Evolutionary conservation across 257 asterid genomes (phyloP), one percentile per base, ranked within the genome.

Genomic region (Forsythia viridissima): DNA sequence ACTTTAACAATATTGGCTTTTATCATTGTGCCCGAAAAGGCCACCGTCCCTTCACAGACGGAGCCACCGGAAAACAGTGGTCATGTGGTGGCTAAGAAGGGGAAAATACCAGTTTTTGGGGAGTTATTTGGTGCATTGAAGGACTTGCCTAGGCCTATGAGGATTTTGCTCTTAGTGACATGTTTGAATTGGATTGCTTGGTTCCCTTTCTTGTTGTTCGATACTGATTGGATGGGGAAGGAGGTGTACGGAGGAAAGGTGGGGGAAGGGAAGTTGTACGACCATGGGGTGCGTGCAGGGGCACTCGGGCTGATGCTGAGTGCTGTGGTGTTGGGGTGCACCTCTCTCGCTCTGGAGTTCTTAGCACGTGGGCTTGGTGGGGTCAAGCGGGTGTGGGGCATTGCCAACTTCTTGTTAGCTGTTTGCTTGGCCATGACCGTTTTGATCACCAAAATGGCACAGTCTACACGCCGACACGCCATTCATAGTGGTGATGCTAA

Each of bases 171-270:
- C 8, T 15, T 84, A 43, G 97, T 88, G 39, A 92, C 97, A 9
- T 82, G 86, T 59, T 85, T 92, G 38, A 92, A 92, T 55, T 92
- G 97, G 97, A 73, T 92, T 20, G 97, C 91, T 3, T 92, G 97
- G 97, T 92, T 92, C 42, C 96, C 94, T 0, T 92, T 92, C 80
- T 75, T 92, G 82, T 51, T 92, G 48, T 92, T 86, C 80, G 97
- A 92, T 79, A 92, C 97, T 0, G 96, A 92, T 70, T 92, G 97
- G 97, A 92, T 92, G 97, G 97, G 96, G 13, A 85, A 37, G 20
- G 97, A 92, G 80, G 92, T 92, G 70, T 92, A 84, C 74, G 97
- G 97, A 12, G 97, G 97, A 0, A 7, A 38, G 8, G 92, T 89
- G 0, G 93, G 91, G 3, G 89, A 86, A 30, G 85, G 87, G 66